Evolutionary conservation across 768 basidiomycete species (phyloP), one percentile per base, ranked within the genome.

Genomic region (Tricholoma flavovirens): DNA sequence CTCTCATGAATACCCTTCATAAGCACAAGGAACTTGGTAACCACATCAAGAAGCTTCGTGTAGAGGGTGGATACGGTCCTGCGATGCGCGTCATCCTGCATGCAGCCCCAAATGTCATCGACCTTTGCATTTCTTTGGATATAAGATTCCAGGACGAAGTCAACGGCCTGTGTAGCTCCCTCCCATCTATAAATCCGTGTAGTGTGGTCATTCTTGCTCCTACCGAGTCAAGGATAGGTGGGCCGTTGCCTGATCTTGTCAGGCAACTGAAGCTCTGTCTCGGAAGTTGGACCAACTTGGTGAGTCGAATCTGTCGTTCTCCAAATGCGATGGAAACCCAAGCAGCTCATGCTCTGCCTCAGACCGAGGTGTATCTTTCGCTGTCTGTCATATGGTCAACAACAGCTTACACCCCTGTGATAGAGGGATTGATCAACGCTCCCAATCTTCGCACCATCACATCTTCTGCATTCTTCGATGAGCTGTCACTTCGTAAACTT

Each of bases 51-150:
- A 57, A 59, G 19, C 33, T 63, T 21, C 56, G 60, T 21, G 49
- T 61, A 3, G 62, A 64, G 43, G 62, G 62, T 0, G 59, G 59
- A 4, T 60, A 42, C 29, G 56, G 59, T 15, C 15, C 35, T 17
- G 43, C 60, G 11, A 51, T 60, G 50, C 49, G 49, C 36, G 58
- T 35, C 14, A 56, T 61, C 11, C 15, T 61, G 17, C 19, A 19
- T 11, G 3, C 30, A 14, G 43, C 60, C 17, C 57, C 60, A 1
- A 55, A 56, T 19, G 38, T 58, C 10, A 60, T 56, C 15, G 22
- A 58, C 50, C 26, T 61, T 26, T 58, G 53, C 36, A 35, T 61
- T n/a, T 56, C 55, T 8, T 29, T 62, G 9, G 15, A 45, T 11
- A 50, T 62, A 17, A 42, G 29, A 24, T 55, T 53, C 2, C 9